Base-by-base conservation (phyloP, 2,329 filamentous ascomycete genomes). In the Fusarium bactridioides region DNA sequence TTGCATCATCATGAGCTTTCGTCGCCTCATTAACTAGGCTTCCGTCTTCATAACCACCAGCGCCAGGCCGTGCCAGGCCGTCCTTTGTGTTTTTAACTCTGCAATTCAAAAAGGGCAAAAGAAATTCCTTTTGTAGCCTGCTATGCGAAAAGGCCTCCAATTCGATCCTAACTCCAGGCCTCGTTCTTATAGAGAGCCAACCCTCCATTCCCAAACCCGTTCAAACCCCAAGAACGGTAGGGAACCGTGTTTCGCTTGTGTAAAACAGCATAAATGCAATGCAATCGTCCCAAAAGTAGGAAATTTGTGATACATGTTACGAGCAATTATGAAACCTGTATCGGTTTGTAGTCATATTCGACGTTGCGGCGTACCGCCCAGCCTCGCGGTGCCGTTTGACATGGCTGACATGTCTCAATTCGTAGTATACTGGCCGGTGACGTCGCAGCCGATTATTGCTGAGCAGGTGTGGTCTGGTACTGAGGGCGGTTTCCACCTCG, bases 401-500 rank as follows among this genome's bases (percentile, higher is more conserved):
- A 64, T 50, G 29, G 41, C n/a, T 51, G 59, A 38, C 40, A 53
- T 48, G 21, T 57, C 48, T 61, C 35, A 37, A 25, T 60, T 40
- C 51, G 38, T 64, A 57, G 53, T 70, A 60, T 40, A 45, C 50
- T 31, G 21, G 37, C 25, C 25, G 55, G 37, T 19, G 11, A 23
- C 27, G 18, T 29, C 23, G 12, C n/a, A 25, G 29, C 27, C 33
- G n/a, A 47, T 73, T 78, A 81, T 64, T 80, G 77, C n/a, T 76
- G 64, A 54, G 73, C 72, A n/a, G 76, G 73, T 7, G 76, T 61
- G 12, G 73, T 56, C 59, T 82, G 79, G 51, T 79, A 81, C 45
- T 78, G 81, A 31, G 78, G 74, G 13, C 80, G 78, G 61, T 72
- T 78, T 55, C 81, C 80, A 56, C 82, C 83, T 53, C 83, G 82